phyloP scores from a whole-genome alignment of 192 early-diverging fungal genomes.

The Gamsiella multidivaricata region DNA sequence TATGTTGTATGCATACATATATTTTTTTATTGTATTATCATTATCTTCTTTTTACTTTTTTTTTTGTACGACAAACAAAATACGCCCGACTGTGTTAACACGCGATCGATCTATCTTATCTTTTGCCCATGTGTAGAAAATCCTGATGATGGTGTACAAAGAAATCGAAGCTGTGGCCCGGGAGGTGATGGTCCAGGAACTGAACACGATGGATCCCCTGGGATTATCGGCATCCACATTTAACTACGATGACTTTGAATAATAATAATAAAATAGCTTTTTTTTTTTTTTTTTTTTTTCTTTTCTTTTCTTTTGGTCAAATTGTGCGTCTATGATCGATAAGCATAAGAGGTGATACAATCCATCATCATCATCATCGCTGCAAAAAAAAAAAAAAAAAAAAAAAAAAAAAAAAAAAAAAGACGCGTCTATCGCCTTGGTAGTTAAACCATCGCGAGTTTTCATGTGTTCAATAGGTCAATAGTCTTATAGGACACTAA shows the following conservation, averaged over 20 bases:
- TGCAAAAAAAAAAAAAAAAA: not conserved
- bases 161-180: conserved; percentile 29
- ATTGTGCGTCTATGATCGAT: not conserved
- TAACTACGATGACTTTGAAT: conserved; percentile 15
- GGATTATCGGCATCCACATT: conserved; percentile 5
- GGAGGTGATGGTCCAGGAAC: conserved; percentile 27
- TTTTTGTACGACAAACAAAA: not conserved
- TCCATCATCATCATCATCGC: too few relatives aligned
- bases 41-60: not conserved
- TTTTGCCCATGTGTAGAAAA: conserved; percentile 20
- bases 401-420: not conserved
- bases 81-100: not conserved
- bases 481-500: not conserved
- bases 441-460: too few relatives aligned
- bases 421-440: too few relatives aligned
- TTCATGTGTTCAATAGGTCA: not conserved
- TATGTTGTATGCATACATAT: too few relatives aligned
- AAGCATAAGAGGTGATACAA: too few relatives aligned
- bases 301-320: not conserved
- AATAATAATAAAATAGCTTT: not conserved
- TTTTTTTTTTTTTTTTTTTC: not conserved
- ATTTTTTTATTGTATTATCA: too few relatives aligned
- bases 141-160: conserved; percentile 16
- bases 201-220: conserved; percentile 28
- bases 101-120: not conserved